Evolutionary conservation across 2,329 filamentous ascomycete species (phyloP), one percentile per base, ranked within the genome.

Genomic region (Pseudogymnoascus sp.): DNA sequence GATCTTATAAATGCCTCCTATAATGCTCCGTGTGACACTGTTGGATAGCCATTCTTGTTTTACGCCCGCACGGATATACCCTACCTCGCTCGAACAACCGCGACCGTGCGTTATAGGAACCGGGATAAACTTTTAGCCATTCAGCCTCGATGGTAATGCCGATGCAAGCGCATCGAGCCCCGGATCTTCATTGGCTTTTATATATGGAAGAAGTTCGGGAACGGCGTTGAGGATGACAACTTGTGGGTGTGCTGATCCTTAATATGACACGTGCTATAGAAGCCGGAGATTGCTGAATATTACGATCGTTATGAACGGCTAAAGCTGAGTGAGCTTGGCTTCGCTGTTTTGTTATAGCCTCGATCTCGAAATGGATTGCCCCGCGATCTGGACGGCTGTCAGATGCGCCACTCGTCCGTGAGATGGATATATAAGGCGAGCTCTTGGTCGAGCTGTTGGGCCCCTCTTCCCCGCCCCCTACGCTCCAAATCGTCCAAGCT

Each of bases 111-210:
- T 54, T 16, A 31, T 54, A 31, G 11, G 6, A 48, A 48, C 48
- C 25, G 10, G 48, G 48, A 31, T 54, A 54, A 54, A 25, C 48
- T 54, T 54, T 54, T 54, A 54, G 25, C 48, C 48, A 54, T 54
- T 54, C 48, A 54, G 48, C 48, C 48, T 16, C 25, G 48, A 54
- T n/a, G 48, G 10, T 31, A 34, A 31, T 54, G 48, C 48, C 48
- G 48, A 54, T 54, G n/a, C 48, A 16, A 19, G 25, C n/a, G 48
- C 48, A n/a, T 3, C 1, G 14, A 23, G n/a, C 48, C n/a, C 48
- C 25, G 48, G 48, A 31, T 54, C 6, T 16, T 10, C 4, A 54
- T 54, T 54, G 48, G 25, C n/a, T 7, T 7, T 54, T 10, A 13
- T 34, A n/a, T 6, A 10, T 4, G 23, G 48, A n/a, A 14, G 2